Evolutionary conservation across 2,329 filamentous ascomycete genomes (phyloP), one percentile per base, ranked within the genome.

Genomic region (Chrysoporthe puriensis): DNA sequence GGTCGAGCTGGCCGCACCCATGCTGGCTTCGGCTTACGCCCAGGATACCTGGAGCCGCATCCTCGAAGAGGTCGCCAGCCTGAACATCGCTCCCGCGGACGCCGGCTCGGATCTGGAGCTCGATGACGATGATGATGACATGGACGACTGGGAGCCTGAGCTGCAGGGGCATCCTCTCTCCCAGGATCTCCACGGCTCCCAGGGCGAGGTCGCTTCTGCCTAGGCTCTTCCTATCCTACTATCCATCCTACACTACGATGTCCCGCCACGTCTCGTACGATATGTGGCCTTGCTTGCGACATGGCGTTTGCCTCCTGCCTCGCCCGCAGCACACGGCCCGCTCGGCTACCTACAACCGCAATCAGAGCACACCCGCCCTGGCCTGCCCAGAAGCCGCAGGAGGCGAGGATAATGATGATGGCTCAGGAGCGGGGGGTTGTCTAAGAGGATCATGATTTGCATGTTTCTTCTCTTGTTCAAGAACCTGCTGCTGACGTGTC

Each of bases 401-500:
- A 44, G 16, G 58, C 43, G 63, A 44, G 43, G 57, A 36, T 50
- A 52, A 58, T 61, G 50, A 44, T 44, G 46, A 62, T 64, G 43
- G 48, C 52, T 64, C 56, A 68, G 56, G 40, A 44, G 67, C 69
- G 69, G 69, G 69, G 36, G 65, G 64, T 65, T 69, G 64, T 68
- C 57, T 56, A 46, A 63, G 46, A 63, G 44, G 68, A 68, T 46
- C 56, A 64, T 64, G 32, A 46, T 48, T 48, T 65, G 62, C 68
- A 71, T 64, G 59, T 59, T 70, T 69, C 66, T 68, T 70, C 69
- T 70, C 69, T 69, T 68, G 57, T 68, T 79, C 76, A 71, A 68
- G 60, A 69, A 64, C 67, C 69, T 69, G 66, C 69, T 64, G 81
- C 83, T 85, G 80, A 85, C 81, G 73, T 72, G 72, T 73, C 78